Evolutionary conservation across 2,329 filamentous ascomycete genomes (phyloP).

Genomic region (Zymoseptoria passerinii): DNA sequence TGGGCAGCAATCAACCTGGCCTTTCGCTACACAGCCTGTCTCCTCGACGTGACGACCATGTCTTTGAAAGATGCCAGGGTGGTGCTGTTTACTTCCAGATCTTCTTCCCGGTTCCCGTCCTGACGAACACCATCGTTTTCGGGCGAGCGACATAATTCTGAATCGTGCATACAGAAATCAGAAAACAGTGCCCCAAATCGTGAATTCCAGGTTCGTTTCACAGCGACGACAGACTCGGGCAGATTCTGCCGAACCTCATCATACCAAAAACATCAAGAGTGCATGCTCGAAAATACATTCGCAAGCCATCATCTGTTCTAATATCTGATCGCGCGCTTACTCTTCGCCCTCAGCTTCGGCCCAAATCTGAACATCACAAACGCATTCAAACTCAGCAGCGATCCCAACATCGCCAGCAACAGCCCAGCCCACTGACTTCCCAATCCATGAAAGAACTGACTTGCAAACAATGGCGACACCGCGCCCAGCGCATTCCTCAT

Average conservation of each 20-base stretch:
- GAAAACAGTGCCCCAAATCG: too few species aligned
- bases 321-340: constrained; percentile 13
- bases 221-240: too few species aligned
- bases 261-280: neutral
- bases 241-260: neutral
- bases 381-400: constrained; percentile 35
- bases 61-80: too few species aligned
- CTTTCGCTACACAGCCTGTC: too few species aligned
- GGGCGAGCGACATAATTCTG: too few species aligned
- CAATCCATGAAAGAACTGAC: constrained; percentile 46
- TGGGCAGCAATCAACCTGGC: too few species aligned
- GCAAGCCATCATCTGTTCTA: constrained; percentile 2
- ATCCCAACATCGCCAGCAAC: constrained; percentile 41
- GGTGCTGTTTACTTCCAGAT: too few species aligned
- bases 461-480: constrained; percentile 45
- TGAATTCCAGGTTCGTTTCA: too few species aligned
- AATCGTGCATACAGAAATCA: too few species aligned
- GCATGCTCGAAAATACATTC: neutral
- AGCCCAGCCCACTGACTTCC: constrained; percentile 47
- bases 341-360: constrained; percentile 11
- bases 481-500: constrained; percentile 48
- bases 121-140: too few species aligned
- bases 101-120: too few species aligned
- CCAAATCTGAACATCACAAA: constrained; percentile 28
- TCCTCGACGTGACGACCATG: too few species aligned